Percentiles rank a stretch among this genome's conserved stretches.
These are phyloP conservation scores for Lipomyces kockii DNA, from an alignment of 805 yeast species.

Conservation along the genomic window DNA sequence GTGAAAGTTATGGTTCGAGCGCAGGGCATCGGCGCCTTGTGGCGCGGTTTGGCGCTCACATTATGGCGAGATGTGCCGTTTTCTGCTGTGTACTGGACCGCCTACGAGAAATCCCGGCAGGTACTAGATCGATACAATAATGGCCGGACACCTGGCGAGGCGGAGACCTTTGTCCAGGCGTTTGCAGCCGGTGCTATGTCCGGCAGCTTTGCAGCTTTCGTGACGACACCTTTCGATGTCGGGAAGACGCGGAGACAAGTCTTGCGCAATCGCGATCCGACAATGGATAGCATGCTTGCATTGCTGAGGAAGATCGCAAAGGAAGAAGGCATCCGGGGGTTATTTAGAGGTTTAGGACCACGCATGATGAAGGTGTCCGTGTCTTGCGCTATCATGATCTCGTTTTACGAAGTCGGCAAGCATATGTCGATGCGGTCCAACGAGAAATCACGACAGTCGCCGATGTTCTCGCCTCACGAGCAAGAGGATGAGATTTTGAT, in stretches of 20 bases:
- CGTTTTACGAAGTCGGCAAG: conserved; percentile 90
- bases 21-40: conserved; percentile 68
- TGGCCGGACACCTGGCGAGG: conserved; percentile 16
- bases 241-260: conserved; percentile 93
- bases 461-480: neutral
- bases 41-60: conserved; percentile 84
- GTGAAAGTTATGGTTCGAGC: conserved; percentile 55
- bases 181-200: conserved; percentile 83
- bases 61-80: conserved; percentile 98
- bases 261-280: conserved; percentile 37
- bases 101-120: conserved; percentile 35
- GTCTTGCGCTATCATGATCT: conserved; percentile 97
- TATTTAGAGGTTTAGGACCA: conserved; percentile 87
- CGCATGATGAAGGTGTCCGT: conserved; percentile 92
- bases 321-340: conserved; percentile 77
- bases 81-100: conserved; percentile 87
- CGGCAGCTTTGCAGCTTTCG: conserved; percentile 82
- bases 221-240: conserved; percentile 95
- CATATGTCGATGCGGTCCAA: conserved; percentile 47
- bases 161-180: conserved; percentile 45
- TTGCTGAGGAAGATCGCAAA: conserved; percentile 65
- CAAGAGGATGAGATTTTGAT: conserved; percentile 11
- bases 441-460: neutral
- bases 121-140: conserved; percentile 15
- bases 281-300: conserved; percentile 59